These are phyloP conservation scores for Westerdykella aurantiaca DNA, from an alignment of 2,329 filamentous ascomycete species.

Conservation along the genomic window DNA sequence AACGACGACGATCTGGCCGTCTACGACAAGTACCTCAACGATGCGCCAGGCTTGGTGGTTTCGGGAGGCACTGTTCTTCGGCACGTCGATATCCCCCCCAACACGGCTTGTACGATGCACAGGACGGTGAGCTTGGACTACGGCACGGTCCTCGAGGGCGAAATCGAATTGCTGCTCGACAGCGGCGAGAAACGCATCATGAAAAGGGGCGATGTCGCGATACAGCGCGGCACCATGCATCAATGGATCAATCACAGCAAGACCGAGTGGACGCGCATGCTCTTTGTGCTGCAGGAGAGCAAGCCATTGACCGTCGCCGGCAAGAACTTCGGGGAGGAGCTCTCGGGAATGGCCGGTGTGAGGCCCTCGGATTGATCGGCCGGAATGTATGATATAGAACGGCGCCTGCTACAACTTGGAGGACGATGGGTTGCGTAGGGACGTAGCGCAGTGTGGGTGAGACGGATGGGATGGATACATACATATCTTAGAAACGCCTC, in stretches of 20 bases:
- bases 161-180: constrained; percentile 36
- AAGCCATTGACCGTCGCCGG: constrained; percentile 32
- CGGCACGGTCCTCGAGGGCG: constrained; percentile 36
- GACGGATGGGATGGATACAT: neutral
- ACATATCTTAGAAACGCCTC: too few relatives aligned
- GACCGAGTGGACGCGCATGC: constrained; percentile 33
- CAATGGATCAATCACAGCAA: constrained; percentile 35
- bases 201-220: constrained; percentile 35
- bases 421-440: neutral
- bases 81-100: constrained; percentile 35
- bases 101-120: constrained; percentile 36
- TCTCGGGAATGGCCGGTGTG: constrained; percentile 33
- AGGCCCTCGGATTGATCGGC: constrained; percentile 26
- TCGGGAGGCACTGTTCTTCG: constrained; percentile 45
- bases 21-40: constrained; percentile 42
- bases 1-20: constrained; percentile 42
- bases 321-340: constrained; percentile 26
- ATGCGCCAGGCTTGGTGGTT: constrained; percentile 47
- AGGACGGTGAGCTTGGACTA: constrained; percentile 39
- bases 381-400: neutral
- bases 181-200: constrained; percentile 34
- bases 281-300: constrained; percentile 35
- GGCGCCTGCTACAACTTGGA: neutral
- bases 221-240: constrained; percentile 39
- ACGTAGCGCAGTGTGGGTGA: neutral